Conservation (phyloP, 2,329 filamentous ascomycete species). For the Nothophoma quercina region DNA sequence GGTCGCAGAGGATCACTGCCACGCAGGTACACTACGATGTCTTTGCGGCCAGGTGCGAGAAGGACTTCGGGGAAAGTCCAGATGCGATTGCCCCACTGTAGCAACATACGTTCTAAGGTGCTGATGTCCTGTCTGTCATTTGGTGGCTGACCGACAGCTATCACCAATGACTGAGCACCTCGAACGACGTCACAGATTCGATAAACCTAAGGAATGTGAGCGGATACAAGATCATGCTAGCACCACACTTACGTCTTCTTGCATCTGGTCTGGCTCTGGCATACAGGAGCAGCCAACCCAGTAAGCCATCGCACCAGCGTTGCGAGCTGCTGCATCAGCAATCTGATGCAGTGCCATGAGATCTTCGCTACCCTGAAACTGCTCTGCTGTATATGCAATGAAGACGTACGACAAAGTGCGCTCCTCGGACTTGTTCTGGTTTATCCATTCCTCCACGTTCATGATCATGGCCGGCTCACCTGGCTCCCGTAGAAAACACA, state of each 20-base stretch:
- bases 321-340: slow-evolving; percentile 49
- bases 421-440: slow-evolving; percentile 29
- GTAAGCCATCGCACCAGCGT: slow-evolving; percentile 51
- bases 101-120: slow-evolving; percentile 43
- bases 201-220: slow-evolving; percentile 45
- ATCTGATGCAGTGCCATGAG: slow-evolving; percentile 46
- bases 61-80: slow-evolving; percentile 58
- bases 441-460: slow-evolving; percentile 39
- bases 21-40: slow-evolving; percentile 46
- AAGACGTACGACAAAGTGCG: slow-evolving; percentile 49
- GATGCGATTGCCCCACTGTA: slow-evolving; percentile 55
- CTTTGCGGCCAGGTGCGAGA: slow-evolving; percentile 38
- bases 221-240: neutral
- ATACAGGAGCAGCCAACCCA: slow-evolving; percentile 57
- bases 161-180: slow-evolving; percentile 52
- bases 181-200: slow-evolving; percentile 57
- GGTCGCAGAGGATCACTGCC: slow-evolving; percentile 32
- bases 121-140: slow-evolving; percentile 28
- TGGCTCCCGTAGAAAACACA: slow-evolving; percentile 38
- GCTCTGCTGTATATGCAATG: slow-evolving; percentile 52
- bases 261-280: slow-evolving; percentile 41
- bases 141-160: slow-evolving; percentile 49
- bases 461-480: slow-evolving; percentile 29
- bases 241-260: slow-evolving; percentile 36
- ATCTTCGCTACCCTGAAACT: slow-evolving; percentile 45